Conservation (phyloP, 2,329 filamentous ascomycete genomes). For the Metarhizium robertsii region DNA sequence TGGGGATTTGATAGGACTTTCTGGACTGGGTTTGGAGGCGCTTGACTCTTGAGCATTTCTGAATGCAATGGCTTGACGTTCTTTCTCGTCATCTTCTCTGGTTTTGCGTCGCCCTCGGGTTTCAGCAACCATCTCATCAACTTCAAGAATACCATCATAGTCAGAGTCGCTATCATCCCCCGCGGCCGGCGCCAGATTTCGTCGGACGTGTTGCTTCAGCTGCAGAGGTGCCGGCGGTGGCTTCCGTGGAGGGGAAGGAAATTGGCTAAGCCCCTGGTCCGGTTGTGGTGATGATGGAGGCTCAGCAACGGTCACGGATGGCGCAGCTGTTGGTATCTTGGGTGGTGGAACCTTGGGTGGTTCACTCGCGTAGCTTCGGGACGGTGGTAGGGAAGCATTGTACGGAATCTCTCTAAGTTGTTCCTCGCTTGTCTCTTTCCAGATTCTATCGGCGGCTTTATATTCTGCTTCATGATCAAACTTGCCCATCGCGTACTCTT, state of each 20-base stretch:
- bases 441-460: constrained; percentile 32
- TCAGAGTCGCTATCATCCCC: constrained; percentile 70
- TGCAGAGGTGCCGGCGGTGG: constrained; percentile 78
- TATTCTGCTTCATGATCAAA: constrained; percentile 48
- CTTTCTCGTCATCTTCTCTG: constrained; percentile 75
- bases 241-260: constrained; percentile 62
- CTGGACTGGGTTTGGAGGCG: constrained; percentile 48
- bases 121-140: constrained; percentile 51
- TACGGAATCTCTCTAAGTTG: constrained; percentile 38
- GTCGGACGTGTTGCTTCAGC: constrained; percentile 32
- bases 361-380: constrained; percentile 42
- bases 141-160: constrained; percentile 69
- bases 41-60: constrained; percentile 63
- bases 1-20: neutral
- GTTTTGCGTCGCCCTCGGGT: constrained; percentile 72
- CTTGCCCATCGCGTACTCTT: constrained; percentile 48
- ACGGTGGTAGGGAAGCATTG: constrained; percentile 44
- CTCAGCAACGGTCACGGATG: constrained; percentile 31
- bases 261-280: constrained; percentile 38
- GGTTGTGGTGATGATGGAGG: constrained; percentile 34
- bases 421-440: constrained; percentile 34
- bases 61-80: constrained; percentile 59
- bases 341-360: constrained; percentile 45
- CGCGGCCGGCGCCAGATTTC: constrained; percentile 11
- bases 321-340: constrained; percentile 32